These are phyloP conservation scores for Pseudophaeomoniella oleicola DNA, from an alignment of 2,329 filamentous ascomycete genomes.

Conservation along the genomic window DNA sequence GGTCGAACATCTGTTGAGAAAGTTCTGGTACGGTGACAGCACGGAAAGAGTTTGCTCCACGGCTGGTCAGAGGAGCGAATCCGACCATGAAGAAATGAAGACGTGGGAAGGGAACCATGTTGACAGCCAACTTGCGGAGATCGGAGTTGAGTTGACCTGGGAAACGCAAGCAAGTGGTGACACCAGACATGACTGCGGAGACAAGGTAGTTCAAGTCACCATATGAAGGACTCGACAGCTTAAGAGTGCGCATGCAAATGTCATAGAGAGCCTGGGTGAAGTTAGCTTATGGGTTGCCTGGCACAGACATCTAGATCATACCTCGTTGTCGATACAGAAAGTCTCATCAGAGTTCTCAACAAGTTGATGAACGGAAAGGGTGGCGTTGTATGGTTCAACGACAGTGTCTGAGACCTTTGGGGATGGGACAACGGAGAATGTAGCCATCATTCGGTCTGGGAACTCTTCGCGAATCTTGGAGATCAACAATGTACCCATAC, in stretches of 20 bases:
- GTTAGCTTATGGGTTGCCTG: slow-evolving; percentile 7
- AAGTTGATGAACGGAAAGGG: slow-evolving; percentile 94
- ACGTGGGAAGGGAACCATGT: slow-evolving; percentile 99
- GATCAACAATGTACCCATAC: slow-evolving; percentile 99
- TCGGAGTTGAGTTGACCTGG: slow-evolving; percentile 99
- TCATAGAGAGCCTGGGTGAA: slow-evolving; percentile 70
- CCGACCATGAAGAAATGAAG: slow-evolving; percentile 99
- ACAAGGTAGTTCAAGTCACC: slow-evolving; percentile 99
- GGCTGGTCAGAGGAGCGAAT: slow-evolving; percentile 94
- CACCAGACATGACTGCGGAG: slow-evolving; percentile 98
- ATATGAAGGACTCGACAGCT: slow-evolving; percentile 97
- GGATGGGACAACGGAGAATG: slow-evolving; percentile 96
- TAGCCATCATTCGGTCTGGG: slow-evolving; percentile 99
- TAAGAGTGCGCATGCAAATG: slow-evolving; percentile 99
- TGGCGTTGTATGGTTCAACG: slow-evolving; percentile 99
- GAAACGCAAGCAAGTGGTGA: slow-evolving; percentile 98
- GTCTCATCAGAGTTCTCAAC: slow-evolving; percentile 99
- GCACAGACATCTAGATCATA: slow-evolving; percentile 15
- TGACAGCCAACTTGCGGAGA: slow-evolving; percentile 97
- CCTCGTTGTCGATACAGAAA: slow-evolving; percentile 99
- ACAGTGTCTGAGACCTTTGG: slow-evolving; percentile 99
- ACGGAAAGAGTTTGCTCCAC: slow-evolving; percentile 86
- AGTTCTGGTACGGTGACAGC: slow-evolving; percentile 94
- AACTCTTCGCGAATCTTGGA: slow-evolving; percentile 99
- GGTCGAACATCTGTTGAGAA: slow-evolving; percentile 99